Evolutionary conservation across 2,329 filamentous ascomycete species (phyloP).

Genomic region (Aspergillus fijiensis): DNA sequence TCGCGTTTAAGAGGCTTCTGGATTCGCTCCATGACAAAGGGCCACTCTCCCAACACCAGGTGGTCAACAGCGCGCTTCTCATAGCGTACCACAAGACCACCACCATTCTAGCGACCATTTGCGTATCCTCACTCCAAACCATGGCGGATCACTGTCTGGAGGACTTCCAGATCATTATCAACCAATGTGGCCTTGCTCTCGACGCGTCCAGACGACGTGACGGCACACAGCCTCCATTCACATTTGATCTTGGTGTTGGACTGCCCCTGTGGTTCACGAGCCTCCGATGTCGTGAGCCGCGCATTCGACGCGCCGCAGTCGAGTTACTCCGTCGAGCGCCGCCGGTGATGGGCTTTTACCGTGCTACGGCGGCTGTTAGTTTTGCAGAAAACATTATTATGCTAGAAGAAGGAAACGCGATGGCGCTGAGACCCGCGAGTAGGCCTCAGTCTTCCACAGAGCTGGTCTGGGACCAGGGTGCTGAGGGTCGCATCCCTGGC

Average conservation of each 20-base stretch:
- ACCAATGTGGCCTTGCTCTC: conserved; percentile 26
- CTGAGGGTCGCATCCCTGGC: too few species aligned
- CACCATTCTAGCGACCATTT: conserved; percentile 23
- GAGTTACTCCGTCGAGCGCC: conserved; percentile 25
- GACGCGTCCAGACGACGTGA: conserved; percentile 20
- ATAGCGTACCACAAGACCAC: conserved; percentile 26
- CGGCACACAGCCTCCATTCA: conserved; percentile 30
- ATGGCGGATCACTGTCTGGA: conserved; percentile 23
- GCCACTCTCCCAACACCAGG: conserved; percentile 16
- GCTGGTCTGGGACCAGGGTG: background rate
- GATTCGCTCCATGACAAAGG: background rate
- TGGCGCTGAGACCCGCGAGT: background rate
- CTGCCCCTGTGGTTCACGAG: conserved; percentile 34
- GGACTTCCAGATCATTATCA: conserved; percentile 29
- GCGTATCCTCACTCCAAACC: conserved; percentile 20
- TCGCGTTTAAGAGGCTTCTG: conserved; percentile 23
- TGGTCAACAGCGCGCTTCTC: conserved; percentile 23
- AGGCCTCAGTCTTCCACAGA: background rate
- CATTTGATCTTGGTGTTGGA: conserved; percentile 32
- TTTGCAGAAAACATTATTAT: conserved; percentile 28
- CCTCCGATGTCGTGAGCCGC: conserved; percentile 34
- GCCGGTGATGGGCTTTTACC: conserved; percentile 31
- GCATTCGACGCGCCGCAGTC: conserved; percentile 30
- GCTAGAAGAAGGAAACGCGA: conserved; percentile 30
- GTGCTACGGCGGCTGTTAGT: conserved; percentile 3